These are phyloP conservation scores for Cladorrhinum samala DNA, from an alignment of 495 filamentous ascomycete genomes.

Conservation along the genomic window DNA sequence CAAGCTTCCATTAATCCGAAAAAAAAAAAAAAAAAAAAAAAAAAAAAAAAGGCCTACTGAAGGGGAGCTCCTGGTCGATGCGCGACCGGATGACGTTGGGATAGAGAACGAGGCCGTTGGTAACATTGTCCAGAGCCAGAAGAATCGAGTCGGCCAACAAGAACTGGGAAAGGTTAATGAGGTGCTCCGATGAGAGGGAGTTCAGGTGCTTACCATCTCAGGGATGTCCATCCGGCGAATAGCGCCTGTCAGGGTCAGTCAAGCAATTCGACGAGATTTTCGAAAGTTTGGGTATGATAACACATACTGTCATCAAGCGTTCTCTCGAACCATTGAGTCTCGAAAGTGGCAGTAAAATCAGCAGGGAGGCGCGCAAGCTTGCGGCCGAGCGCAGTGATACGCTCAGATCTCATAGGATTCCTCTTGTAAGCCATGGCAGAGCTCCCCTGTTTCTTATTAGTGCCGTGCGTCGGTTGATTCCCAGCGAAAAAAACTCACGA, in stretches of 20 bases:
- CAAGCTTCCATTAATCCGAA: no score
- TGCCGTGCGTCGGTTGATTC: background rate
- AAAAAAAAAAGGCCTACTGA: conserved; percentile 51
- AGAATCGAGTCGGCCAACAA: conserved; percentile 78
- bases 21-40: no score
- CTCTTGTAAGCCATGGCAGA: conserved; percentile 70
- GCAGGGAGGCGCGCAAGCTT: conserved; percentile 60
- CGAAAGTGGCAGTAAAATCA: conserved; percentile 69
- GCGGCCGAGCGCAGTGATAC: conserved; percentile 71
- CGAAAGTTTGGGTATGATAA: background rate
- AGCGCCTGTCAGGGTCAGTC: no score
- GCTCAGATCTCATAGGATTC: conserved; percentile 73
- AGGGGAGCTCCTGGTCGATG: conserved; percentile 76
- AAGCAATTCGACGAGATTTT: conserved; percentile 48
- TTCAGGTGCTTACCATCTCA: conserved; percentile 37
- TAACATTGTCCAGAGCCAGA: conserved; percentile 76
- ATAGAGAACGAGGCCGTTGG: conserved; percentile 79
- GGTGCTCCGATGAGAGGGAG: background rate
- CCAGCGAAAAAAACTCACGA: conserved; percentile 29
- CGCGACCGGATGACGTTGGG: conserved; percentile 64
- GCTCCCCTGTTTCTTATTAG: conserved; percentile 17
- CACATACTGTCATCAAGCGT: no score
- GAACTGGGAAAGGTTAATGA: conserved; percentile 37
- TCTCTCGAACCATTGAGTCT: conserved; percentile 77
- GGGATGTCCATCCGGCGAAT: conserved; percentile 55